Evolutionary conservation across 2,329 filamentous ascomycete genomes (phyloP).

Genomic region (Arthrobotrys musiformis): DNA sequence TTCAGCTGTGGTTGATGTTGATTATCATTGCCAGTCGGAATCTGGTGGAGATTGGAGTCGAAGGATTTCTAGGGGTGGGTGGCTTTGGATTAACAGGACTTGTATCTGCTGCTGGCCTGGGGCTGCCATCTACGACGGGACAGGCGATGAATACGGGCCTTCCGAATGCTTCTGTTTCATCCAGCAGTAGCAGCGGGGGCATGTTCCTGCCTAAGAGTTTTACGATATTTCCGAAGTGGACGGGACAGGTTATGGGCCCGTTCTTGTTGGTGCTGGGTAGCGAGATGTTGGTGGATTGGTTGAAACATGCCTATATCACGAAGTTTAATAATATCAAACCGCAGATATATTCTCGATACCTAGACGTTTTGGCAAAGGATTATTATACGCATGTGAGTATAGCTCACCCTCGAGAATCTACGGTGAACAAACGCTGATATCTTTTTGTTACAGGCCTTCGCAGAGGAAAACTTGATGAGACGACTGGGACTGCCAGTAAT

Average conservation of each 20-base stretch:
- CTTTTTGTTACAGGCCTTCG: slow-evolving; percentile 74
- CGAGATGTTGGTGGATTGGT: slow-evolving; percentile 95
- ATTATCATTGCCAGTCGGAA: slow-evolving; percentile 96
- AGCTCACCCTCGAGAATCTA: not conserved
- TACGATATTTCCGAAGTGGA: slow-evolving; percentile 85
- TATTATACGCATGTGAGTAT: slow-evolving; percentile 87
- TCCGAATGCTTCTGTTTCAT: slow-evolving; percentile 62
- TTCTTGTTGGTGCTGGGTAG: slow-evolving; percentile 94
- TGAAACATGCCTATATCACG: slow-evolving; percentile 97
- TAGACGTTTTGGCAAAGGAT: slow-evolving; percentile 95
- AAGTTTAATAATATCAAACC: slow-evolving; percentile 99
- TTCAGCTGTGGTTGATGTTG: slow-evolving; percentile 97
- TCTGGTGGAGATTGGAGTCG: slow-evolving; percentile 89
- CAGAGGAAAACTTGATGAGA: slow-evolving; percentile 87
- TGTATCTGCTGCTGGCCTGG: slow-evolving; percentile 58
- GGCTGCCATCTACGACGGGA: slow-evolving; percentile 5
- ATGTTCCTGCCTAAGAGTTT: slow-evolving; percentile 80
- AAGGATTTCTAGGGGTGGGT: slow-evolving; percentile 67
- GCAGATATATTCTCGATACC: slow-evolving; percentile 84
- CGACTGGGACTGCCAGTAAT: slow-evolving; percentile 90
- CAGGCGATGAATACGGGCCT: slow-evolving; percentile 54
- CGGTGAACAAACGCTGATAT: slow-evolving; percentile 51
- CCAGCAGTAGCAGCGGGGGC: slow-evolving; percentile 66
- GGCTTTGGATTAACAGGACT: slow-evolving; percentile 62
- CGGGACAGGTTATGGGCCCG: slow-evolving; percentile 87